phyloP scores from a whole-genome alignment of 352 stramenopile species.

The Phytophthora agathidicida region DNA sequence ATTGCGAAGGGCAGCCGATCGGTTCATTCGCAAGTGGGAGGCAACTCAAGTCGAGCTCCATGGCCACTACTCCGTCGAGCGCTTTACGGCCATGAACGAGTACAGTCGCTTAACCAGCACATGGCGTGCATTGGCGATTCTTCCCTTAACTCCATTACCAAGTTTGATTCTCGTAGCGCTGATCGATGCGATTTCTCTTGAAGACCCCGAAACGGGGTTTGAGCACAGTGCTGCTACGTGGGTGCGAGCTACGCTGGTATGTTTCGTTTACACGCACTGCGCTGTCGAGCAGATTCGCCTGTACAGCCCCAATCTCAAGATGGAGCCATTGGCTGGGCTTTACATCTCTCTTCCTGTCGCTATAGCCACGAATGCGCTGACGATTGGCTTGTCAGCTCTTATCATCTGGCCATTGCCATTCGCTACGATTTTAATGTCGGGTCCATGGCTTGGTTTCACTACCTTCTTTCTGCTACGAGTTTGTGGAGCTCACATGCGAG shows the following conservation, averaged over 20 bases:
- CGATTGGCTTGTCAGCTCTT: background rate
- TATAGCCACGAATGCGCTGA: slow-evolving; percentile 10
- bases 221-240: slow-evolving; percentile 10
- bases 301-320: slow-evolving; percentile 21
- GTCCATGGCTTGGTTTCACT: slow-evolving; percentile 20
- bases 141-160: slow-evolving; percentile 14
- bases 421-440: slow-evolving; percentile 7
- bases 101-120: slow-evolving; percentile 12
- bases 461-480: slow-evolving; percentile 18
- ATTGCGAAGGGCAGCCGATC: background rate
- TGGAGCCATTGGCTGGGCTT: background rate
- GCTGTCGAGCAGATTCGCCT: slow-evolving; percentile 28
- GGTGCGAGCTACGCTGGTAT: slow-evolving; percentile 5
- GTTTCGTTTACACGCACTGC: slow-evolving; percentile 31
- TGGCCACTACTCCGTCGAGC: slow-evolving; percentile 18
- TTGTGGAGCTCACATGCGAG: slow-evolving; percentile 16
- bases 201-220: slow-evolving; percentile 4
- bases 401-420: slow-evolving; percentile 28
- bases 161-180: slow-evolving; percentile 16
- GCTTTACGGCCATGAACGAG: slow-evolving; percentile 14
- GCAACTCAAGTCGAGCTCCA: slow-evolving; percentile 29
- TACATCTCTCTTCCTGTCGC: slow-evolving; percentile 16
- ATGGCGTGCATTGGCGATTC: background rate
- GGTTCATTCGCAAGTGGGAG: slow-evolving; percentile 28
- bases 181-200: slow-evolving; percentile 22